phyloP scores from a whole-genome alignment of 192 early-diverging fungal genomes.

The Coemansia biformis region DNA sequence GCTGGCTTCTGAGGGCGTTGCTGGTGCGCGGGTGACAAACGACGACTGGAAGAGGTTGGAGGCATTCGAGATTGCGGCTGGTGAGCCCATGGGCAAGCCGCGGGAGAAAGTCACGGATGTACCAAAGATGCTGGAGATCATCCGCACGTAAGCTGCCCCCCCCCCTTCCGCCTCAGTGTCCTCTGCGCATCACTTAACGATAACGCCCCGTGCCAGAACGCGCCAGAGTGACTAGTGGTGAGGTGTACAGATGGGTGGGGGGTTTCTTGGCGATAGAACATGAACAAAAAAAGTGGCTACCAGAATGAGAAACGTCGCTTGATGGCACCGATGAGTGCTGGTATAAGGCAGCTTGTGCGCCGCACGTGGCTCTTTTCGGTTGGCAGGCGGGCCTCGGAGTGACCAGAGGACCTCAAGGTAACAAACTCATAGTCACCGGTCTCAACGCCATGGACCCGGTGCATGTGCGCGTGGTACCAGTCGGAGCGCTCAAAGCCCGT shows the following conservation, averaged over 20 bases:
- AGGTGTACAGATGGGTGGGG: too few relatives aligned
- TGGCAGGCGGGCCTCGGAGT: neutral
- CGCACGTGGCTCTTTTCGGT: constrained; percentile 4
- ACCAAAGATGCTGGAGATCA: constrained; percentile 58
- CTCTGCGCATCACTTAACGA: neutral
- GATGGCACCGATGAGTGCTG: constrained; percentile 21
- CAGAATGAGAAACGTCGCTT: constrained; percentile 23
- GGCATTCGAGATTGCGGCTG: constrained; percentile 61
- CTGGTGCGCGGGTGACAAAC: constrained; percentile 53
- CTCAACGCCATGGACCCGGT: constrained; percentile 21
- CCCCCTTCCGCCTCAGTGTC: too few relatives aligned
- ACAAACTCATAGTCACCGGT: constrained; percentile 7
- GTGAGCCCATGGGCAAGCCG: constrained; percentile 63
- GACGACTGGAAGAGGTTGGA: constrained; percentile 83
- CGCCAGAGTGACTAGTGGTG: too few relatives aligned
- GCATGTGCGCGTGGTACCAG: constrained; percentile 44
- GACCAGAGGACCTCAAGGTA: neutral
- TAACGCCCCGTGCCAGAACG: too few relatives aligned
- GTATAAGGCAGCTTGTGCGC: constrained; percentile 20
- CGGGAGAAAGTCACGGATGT: constrained; percentile 73
- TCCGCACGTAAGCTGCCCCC: neutral
- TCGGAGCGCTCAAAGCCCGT: constrained; percentile 43
- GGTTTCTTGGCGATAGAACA: too few relatives aligned
- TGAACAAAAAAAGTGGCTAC: neutral
- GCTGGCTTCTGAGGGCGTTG: constrained; percentile 23